Percentiles rank a stretch among this genome's conserved stretches.
Evolutionary conservation across 768 basidiomycete genomes (phyloP).

Genomic region (Scleroderma bovista): DNA sequence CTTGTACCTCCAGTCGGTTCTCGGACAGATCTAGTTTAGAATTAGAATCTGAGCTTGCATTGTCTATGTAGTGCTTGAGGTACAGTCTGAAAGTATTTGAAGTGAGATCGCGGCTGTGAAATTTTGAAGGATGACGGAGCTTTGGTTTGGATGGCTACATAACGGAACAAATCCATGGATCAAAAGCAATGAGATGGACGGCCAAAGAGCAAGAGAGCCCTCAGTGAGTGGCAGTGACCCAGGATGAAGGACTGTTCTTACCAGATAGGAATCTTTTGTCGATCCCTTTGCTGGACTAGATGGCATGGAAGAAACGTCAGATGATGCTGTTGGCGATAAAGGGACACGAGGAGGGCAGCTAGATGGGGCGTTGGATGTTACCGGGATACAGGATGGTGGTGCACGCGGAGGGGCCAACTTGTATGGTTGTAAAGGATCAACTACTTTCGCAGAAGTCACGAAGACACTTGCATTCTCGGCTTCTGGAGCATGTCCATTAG

Average conservation of each 20-base stretch:
- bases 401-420: slow-evolving; percentile 10
- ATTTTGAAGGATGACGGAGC: slow-evolving; percentile 67
- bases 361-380: slow-evolving; percentile 2
- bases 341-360: slow-evolving; percentile 7
- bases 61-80: slow-evolving; percentile 75
- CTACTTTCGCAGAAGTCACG: slow-evolving; percentile 5
- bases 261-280: slow-evolving; percentile 1
- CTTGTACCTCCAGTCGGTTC: background rate
- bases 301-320: slow-evolving; percentile 23
- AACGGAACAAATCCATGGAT: background rate
- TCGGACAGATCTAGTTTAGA: background rate
- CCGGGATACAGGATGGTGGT: slow-evolving; percentile 2
- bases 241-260: background rate
- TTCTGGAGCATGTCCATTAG: slow-evolving; percentile 1
- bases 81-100: slow-evolving; percentile 70
- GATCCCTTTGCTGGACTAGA: slow-evolving; percentile 20
- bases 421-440: background rate
- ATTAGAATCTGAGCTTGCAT: slow-evolving; percentile 24
- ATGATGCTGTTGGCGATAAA: slow-evolving; percentile 17
- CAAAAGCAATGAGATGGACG: background rate
- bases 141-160: slow-evolving; percentile 29
- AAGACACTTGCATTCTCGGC: slow-evolving; percentile 8
- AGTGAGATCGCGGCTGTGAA: slow-evolving; percentile 63
- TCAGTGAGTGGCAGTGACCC: background rate
- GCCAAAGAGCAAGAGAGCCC: background rate